Evolutionary conservation across 2,329 filamentous ascomycete species (phyloP).

Genomic region (Ceratocystis huliohia): DNA sequence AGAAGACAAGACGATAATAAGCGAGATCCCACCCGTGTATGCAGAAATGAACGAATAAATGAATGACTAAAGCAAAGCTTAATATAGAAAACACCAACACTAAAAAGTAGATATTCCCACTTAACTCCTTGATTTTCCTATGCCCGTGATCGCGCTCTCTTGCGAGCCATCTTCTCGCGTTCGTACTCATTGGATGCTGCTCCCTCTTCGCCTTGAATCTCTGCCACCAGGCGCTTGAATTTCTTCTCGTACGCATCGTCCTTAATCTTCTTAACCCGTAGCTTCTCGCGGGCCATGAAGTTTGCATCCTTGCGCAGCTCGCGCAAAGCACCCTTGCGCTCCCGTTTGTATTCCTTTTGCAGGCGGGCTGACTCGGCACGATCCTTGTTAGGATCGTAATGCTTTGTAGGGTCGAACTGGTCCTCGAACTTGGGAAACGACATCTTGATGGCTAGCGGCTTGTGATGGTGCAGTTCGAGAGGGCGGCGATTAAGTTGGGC

Average conservation of each 20-base stretch:
- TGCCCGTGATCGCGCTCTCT: constrained; percentile 41
- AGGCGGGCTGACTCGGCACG: constrained; percentile 75
- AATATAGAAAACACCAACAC: not conserved
- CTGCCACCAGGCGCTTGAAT: constrained; percentile 78
- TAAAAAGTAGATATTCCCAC: not conserved
- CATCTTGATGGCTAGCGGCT: constrained; percentile 73
- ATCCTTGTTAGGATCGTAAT: constrained; percentile 92
- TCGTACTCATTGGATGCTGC: constrained; percentile 79
- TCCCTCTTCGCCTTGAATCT: constrained; percentile 92
- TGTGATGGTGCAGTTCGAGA: constrained; percentile 79
- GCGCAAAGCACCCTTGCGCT: constrained; percentile 86
- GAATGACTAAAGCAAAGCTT: too few relatives aligned
- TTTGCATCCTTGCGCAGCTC: constrained; percentile 91
- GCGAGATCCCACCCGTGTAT: not conserved
- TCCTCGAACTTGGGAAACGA: constrained; percentile 94
- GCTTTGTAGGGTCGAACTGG: constrained; percentile 81
- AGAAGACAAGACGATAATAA: not conserved
- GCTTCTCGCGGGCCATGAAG: constrained; percentile 81
- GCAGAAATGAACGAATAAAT: not conserved
- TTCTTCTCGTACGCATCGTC: constrained; percentile 94
- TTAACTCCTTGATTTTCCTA: not conserved
- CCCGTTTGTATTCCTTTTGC: constrained; percentile 81
- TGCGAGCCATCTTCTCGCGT: constrained; percentile 65
- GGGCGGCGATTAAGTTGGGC: constrained; percentile 59
- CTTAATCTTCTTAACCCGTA: constrained; percentile 83